Percentiles rank a stretch among this genome's conserved stretches.
phyloP scores from a whole-genome alignment of 164 flowering plant species.

The Aristolochia contorta region DNA sequence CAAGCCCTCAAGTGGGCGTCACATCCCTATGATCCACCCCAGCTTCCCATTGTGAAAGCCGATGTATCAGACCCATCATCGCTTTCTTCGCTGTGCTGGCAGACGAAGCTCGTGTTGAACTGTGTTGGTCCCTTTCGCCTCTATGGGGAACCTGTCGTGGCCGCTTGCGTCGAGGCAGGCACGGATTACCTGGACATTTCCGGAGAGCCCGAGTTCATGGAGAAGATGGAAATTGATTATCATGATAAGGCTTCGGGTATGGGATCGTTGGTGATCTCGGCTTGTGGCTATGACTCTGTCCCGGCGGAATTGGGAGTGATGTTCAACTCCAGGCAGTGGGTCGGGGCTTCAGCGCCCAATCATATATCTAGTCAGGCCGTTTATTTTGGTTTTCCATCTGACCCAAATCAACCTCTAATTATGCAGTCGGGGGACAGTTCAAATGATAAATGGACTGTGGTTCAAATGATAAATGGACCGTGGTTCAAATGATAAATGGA shows the following conservation, averaged over 20 bases:
- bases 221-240: slow-evolving; percentile 53
- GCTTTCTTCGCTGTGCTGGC: slow-evolving; percentile 35
- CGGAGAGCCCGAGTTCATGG: slow-evolving; percentile 94
- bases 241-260: slow-evolving; percentile 44
- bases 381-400: slow-evolving; percentile 52
- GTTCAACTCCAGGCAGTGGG: slow-evolving; percentile 69
- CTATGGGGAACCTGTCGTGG: slow-evolving; percentile 66
- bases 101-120: slow-evolving; percentile 52
- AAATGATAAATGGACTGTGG: too few species aligned
- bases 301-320: slow-evolving; percentile 72
- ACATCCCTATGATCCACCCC: slow-evolving; percentile 40
- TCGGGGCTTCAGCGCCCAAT: slow-evolving; percentile 31
- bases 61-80: slow-evolving; percentile 49
- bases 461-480: too few species aligned
- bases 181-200: slow-evolving; percentile 68
- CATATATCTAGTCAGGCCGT: slow-evolving; percentile 63
- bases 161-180: slow-evolving; percentile 57
- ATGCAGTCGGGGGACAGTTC: too few species aligned
- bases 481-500: too few species aligned
- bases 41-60: slow-evolving; percentile 48
- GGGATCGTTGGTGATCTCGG: slow-evolving; percentile 61
- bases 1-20: slow-evolving; percentile 62
- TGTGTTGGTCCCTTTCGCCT: slow-evolving; percentile 81
- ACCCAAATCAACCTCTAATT: too few species aligned
- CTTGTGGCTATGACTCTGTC: slow-evolving; percentile 78